Conservation (phyloP, 2,329 filamentous ascomycete species). For the Aaosphaeria arxii region DNA sequence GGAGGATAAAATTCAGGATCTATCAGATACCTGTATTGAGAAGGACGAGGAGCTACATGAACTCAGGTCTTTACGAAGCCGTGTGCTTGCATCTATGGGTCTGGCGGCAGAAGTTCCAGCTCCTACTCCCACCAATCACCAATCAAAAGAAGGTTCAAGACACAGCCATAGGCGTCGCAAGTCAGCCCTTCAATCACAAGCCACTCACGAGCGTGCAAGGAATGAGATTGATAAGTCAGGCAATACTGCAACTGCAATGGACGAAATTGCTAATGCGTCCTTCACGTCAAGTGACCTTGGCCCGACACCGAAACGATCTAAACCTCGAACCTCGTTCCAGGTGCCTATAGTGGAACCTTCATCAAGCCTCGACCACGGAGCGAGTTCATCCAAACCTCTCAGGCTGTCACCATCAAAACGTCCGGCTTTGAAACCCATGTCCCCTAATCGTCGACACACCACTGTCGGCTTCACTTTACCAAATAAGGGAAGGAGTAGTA, state of each 20-base stretch:
- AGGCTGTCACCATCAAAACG: constrained; percentile 22
- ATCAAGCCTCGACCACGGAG: constrained; percentile 10
- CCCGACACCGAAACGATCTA: constrained; percentile 43
- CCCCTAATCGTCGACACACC: constrained; percentile 32
- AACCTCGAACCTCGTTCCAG: constrained; percentile 30
- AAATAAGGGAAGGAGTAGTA: constrained; percentile 6
- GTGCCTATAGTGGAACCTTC: constrained; percentile 26
- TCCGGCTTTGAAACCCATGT: constrained; percentile 26
- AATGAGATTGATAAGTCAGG: constrained; percentile 1
- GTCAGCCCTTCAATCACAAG: constrained; percentile 11
- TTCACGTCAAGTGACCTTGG: constrained; percentile 24
- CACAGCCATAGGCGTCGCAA: constrained; percentile 19
- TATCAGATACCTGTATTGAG: constrained; percentile 20
- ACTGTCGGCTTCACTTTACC: constrained; percentile 19
- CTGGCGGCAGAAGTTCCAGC: not conserved
- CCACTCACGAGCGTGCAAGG: constrained; percentile 2
- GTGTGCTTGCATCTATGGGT: constrained; percentile 22
- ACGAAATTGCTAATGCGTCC: constrained; percentile 17
- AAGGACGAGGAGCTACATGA: constrained; percentile 30
- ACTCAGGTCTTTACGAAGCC: constrained; percentile 19
- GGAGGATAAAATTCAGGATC: constrained; percentile 19
- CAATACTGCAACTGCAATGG: constrained; percentile 11
- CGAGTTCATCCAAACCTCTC: constrained; percentile 10
- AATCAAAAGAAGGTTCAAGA: constrained; percentile 2
- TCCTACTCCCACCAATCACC: constrained; percentile 3